Percentiles rank a stretch among this genome's conserved stretches.
phyloP scores from a whole-genome alignment of 2,329 filamentous ascomycete species.

The Ophiobolus disseminans region DNA sequence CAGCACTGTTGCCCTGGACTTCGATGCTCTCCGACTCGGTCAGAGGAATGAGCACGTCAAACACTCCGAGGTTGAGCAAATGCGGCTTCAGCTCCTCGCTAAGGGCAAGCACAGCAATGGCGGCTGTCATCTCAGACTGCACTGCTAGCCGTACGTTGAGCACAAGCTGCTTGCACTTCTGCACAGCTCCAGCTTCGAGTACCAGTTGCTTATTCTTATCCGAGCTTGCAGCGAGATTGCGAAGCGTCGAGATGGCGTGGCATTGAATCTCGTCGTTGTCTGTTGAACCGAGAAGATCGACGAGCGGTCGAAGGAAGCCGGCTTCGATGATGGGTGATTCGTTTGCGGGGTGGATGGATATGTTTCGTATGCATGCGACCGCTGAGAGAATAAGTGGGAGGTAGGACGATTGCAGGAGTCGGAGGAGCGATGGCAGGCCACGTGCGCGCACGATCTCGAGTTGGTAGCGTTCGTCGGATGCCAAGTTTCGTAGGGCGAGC shows the following conservation, averaged over 20 bases:
- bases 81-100: slow-evolving; percentile 96
- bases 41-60: slow-evolving; percentile 93
- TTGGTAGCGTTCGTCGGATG: slow-evolving; percentile 98
- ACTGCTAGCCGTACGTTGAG: slow-evolving; percentile 91
- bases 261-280: slow-evolving; percentile 99
- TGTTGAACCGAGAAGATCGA: slow-evolving; percentile 91
- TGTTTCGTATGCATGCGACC: slow-evolving; percentile 97
- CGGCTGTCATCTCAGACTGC: slow-evolving; percentile 99
- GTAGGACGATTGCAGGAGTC: slow-evolving; percentile 92
- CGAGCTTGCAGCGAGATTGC: slow-evolving; percentile 94
- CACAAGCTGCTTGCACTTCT: slow-evolving; percentile 98
- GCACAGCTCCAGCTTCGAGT: slow-evolving; percentile 91
- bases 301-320: slow-evolving; percentile 90
- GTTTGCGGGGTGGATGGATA: slow-evolving; percentile 96
- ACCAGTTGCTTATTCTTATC: slow-evolving; percentile 99
- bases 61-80: slow-evolving; percentile 88
- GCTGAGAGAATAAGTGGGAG: slow-evolving; percentile 94
- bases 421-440: slow-evolving; percentile 83
- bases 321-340: slow-evolving; percentile 99
- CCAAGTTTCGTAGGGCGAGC: slow-evolving; percentile 89
- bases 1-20: slow-evolving; percentile 97
- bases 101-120: slow-evolving; percentile 92
- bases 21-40: slow-evolving; percentile 96
- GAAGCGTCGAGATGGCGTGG: slow-evolving; percentile 94
- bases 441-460: slow-evolving; percentile 93